Conservation (phyloP, 2,329 filamentous ascomycete genomes). For the Colletotrichum sp. region DNA sequence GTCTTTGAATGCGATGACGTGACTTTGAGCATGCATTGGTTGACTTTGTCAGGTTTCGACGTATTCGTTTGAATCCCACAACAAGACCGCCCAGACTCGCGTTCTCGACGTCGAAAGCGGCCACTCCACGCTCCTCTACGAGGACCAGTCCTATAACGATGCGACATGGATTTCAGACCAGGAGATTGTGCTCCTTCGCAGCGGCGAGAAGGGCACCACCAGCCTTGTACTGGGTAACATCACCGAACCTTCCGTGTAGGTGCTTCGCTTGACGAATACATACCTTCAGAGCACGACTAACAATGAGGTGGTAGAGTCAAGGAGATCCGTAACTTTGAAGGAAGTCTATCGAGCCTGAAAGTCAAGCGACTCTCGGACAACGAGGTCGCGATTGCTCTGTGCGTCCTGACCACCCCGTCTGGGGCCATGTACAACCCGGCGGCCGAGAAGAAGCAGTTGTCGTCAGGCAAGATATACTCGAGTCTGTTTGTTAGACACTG, state of each 20-base stretch:
- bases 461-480: slow-evolving; percentile 74
- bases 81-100: slow-evolving; percentile 71
- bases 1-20: neutral
- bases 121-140: slow-evolving; percentile 68
- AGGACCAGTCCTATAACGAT: slow-evolving; percentile 70
- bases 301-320: slow-evolving; percentile 26
- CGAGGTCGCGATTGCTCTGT: slow-evolving; percentile 61
- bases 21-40: neutral
- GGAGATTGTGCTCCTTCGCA: slow-evolving; percentile 62
- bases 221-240: slow-evolving; percentile 47
- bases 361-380: slow-evolving; percentile 53
- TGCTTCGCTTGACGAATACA: neutral
- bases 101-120: slow-evolving; percentile 73
- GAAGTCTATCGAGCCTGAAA: slow-evolving; percentile 64
- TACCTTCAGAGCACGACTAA: neutral
- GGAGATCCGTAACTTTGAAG: slow-evolving; percentile 55
- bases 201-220: slow-evolving; percentile 51
- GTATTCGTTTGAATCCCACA: slow-evolving; percentile 81
- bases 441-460: slow-evolving; percentile 62
- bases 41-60: slow-evolving; percentile 59
- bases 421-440: slow-evolving; percentile 74
- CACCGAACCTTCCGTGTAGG: slow-evolving; percentile 44
- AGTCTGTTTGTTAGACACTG: slow-evolving; percentile 82
- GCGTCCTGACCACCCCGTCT: slow-evolving; percentile 69
- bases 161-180: slow-evolving; percentile 78